Percentiles rank a stretch among this genome's conserved stretches.
phyloP scores from a whole-genome alignment of 441 rosid species.

The Gossypium gossypioides region DNA sequence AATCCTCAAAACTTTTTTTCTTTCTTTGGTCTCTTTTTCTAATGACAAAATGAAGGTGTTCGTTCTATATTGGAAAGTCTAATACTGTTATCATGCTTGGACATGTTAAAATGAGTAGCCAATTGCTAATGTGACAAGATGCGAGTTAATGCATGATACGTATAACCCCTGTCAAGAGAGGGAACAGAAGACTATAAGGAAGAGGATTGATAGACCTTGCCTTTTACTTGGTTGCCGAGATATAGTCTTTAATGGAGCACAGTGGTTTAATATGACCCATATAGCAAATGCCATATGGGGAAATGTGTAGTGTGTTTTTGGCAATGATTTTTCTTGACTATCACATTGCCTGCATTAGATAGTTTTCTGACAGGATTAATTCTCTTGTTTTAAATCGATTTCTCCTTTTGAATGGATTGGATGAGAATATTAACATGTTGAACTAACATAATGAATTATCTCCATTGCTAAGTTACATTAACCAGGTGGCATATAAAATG shows the following conservation, averaged over 20 bases:
- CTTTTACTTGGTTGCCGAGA: not conserved
- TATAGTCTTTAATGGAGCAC: not conserved
- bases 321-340: not conserved
- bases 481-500: not conserved
- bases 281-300: not conserved
- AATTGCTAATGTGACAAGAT: slow-evolving; percentile 1
- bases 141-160: not conserved
- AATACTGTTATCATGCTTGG: not conserved
- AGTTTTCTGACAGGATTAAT: not conserved
- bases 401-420: slow-evolving; percentile 1
- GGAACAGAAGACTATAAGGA: not conserved
- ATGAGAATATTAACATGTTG: not conserved
- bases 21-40: not conserved
- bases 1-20: slow-evolving; percentile 11
- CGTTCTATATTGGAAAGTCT: not conserved
- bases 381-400: not conserved
- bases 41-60: not conserved
- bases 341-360: not conserved
- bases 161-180: not conserved
- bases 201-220: not conserved
- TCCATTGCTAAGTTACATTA: not conserved
- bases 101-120: not conserved
- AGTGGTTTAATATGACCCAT: not conserved
- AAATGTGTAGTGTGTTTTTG: not conserved
- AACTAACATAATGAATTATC: not conserved